Evolutionary conservation across 2,329 filamentous ascomycete species (phyloP).

Genomic region (Phaeosphaeriaceae sp.): DNA sequence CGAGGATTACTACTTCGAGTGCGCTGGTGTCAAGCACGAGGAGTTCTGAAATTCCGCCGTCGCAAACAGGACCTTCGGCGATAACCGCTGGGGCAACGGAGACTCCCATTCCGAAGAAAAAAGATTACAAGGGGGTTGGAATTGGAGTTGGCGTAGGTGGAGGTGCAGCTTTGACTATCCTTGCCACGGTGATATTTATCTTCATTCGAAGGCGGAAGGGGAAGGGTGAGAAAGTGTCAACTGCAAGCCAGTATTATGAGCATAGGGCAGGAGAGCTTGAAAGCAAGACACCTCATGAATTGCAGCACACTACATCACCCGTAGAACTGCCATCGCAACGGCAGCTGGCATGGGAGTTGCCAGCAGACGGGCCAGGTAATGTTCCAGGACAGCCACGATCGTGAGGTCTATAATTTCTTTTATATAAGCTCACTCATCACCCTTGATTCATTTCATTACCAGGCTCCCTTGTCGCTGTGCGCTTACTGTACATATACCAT

Average conservation of each 20-base stretch:
- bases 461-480: too few species aligned
- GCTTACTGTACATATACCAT: too few species aligned
- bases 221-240: neutral
- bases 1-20: neutral
- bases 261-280: neutral
- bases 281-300: neutral
- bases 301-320: neutral
- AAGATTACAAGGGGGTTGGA: neutral
- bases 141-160: slow-evolving; percentile 1
- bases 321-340: neutral
- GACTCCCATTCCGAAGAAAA: neutral
- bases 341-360: neutral
- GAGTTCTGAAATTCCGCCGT: too few species aligned
- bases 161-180: neutral
- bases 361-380: neutral
- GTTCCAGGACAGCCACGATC: too few species aligned
- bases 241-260: neutral
- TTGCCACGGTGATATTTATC: neutral
- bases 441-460: too few species aligned
- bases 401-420: too few species aligned
- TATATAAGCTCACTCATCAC: too few species aligned
- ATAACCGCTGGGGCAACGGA: neutral
- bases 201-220: neutral
- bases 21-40: neutral
- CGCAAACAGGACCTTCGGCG: too few species aligned